Evolutionary conservation across 805 yeast species (phyloP).

Genomic region (Candida glaebosa): DNA sequence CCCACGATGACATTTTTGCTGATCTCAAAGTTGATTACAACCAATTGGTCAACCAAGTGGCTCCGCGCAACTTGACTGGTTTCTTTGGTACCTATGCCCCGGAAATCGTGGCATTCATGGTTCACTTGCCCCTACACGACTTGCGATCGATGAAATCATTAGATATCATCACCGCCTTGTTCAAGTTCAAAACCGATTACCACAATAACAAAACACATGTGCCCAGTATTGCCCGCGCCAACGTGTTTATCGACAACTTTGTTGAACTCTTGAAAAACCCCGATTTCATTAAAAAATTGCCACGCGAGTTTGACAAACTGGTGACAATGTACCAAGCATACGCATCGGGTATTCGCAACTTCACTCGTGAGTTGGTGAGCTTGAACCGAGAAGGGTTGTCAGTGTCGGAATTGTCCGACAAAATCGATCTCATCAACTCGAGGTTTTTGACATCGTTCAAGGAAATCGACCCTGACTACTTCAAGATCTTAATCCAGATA

Average conservation of each 20-base stretch:
- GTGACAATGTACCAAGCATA: background rate
- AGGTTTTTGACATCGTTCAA: background rate
- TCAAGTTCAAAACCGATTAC: constrained; percentile 1
- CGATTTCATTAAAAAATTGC: background rate
- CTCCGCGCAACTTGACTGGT: background rate
- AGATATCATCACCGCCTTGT: background rate
- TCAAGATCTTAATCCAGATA: constrained; percentile 20
- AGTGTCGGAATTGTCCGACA: constrained; percentile 14
- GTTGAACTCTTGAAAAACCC: constrained; percentile 1
- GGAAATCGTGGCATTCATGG: background rate
- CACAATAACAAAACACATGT: background rate
- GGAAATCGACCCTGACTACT: constrained; percentile 11
- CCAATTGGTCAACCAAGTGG: background rate
- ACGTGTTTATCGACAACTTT: constrained; percentile 1
- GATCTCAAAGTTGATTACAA: background rate
- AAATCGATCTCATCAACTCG: constrained; percentile 11
- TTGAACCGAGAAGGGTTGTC: constrained; percentile 15
- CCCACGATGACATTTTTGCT: background rate
- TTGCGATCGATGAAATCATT: background rate
- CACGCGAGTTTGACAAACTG: background rate
- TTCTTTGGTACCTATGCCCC: background rate
- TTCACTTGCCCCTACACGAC: background rate
- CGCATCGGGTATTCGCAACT: constrained; percentile 3
- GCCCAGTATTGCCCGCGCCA: background rate
- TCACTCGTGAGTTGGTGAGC: constrained; percentile 15